phyloP scores from a whole-genome alignment of 345 rosid species.

The Conringia planisiliqua region DNA sequence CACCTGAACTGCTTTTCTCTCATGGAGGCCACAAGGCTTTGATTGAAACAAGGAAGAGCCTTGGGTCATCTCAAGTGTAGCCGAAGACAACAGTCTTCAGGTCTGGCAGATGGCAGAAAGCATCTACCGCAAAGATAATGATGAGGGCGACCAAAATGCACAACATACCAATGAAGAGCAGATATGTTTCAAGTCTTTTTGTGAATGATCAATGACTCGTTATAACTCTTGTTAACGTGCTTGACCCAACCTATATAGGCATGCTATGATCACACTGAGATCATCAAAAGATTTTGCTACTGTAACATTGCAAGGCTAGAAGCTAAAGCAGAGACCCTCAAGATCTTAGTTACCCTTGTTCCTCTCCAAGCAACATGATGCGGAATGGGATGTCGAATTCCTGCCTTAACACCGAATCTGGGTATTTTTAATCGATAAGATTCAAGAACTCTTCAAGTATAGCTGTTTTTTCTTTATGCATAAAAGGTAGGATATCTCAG shows the following conservation, averaged over 20 bases:
- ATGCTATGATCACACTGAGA: not conserved
- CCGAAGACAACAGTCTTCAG: constrained; percentile 71
- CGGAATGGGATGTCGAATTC: not conserved
- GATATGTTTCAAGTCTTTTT: constrained; percentile 10
- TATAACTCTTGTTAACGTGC: not conserved
- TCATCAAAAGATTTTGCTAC: not conserved
- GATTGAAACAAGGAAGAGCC: constrained; percentile 74
- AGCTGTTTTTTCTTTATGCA: not conserved
- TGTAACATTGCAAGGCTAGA: not conserved
- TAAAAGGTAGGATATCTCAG: constrained; percentile 2
- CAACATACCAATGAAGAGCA: constrained; percentile 3
- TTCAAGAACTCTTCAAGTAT: not conserved
- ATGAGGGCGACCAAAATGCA: constrained; percentile 21
- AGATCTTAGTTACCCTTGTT: not conserved
- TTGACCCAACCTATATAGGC: not conserved
- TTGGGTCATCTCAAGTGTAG: constrained; percentile 77
- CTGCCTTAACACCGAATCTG: not conserved
- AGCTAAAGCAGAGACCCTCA: not conserved
- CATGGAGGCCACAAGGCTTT: constrained; percentile 89
- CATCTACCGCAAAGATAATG: constrained; percentile 46
- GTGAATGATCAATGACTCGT: not conserved
- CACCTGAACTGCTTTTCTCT: constrained; percentile 78
- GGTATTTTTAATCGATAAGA: constrained; percentile 18
- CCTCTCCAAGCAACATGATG: constrained; percentile 12
- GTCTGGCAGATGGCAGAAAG: constrained; percentile 83